Base-by-base conservation (phyloP, 2,329 filamentous ascomycete species). In the Neophaeococcomyces mojaviensis region DNA sequence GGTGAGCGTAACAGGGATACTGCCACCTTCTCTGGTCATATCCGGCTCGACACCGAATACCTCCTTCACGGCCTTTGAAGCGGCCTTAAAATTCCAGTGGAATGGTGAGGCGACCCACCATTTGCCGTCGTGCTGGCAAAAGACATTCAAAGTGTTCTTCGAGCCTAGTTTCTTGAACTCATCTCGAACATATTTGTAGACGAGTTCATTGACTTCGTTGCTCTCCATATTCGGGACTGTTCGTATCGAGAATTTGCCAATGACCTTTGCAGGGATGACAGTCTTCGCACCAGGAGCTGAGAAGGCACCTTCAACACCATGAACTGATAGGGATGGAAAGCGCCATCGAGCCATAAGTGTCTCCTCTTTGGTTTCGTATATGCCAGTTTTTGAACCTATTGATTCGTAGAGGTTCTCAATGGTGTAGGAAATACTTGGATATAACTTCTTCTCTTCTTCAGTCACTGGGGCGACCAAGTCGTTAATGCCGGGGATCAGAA, bases 71-170 rank as follows among this genome's bases (percentile, higher is more conserved):
- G 92, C 92, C 77, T 95, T 97, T 62, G 84, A 81, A 12, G 92
- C 92, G 20, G 90, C 90, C 24, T 81, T 79, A 71, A 97, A 98
- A 77, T 98, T 98, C 88, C 92, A 97, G 77, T 98, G 90, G 71
- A 94, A 92, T 24, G 92, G 90, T 62, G 85, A 89, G 38, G 94
- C 88, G 39, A 94, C 88, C 92, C 92, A 98, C 92, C 92, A 98
- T 71, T 96, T 96, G 58, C 92, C 92, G 49, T 82, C 83, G 73
- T 98, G 92, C 68, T 90, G 82, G 48, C 89, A 76, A 62, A 76
- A 81, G 44, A 88, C 82, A 59, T 86, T 86, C 62, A 94, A 68
- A 13, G 76, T 88, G 74, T 98, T 98, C 77, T 98, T 98, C 68
- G 84, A 92, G 55, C 80, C 79, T 28, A 97, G 77, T 69, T 88